A percentile compares a stretch with the other conserved stretches of the same genome.
Evolutionary conservation across 345 rosid genomes (phyloP).

Genomic region (Gossypium bickii): DNA sequence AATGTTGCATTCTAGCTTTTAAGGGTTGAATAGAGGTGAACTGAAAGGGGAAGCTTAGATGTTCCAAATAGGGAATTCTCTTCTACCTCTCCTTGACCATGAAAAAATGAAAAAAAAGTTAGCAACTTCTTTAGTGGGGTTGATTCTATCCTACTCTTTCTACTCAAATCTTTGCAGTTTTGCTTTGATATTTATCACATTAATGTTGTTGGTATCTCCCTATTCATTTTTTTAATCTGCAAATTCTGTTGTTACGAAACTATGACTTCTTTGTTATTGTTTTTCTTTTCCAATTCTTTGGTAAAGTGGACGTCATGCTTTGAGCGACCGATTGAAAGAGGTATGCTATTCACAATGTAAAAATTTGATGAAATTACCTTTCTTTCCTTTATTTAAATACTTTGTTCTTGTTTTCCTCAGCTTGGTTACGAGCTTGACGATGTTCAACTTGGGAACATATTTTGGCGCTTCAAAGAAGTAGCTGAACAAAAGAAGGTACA

Average conservation of each 20-base stretch:
- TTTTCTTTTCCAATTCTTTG: constrained; percentile 17
- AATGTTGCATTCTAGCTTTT: too few species aligned
- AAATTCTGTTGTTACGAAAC: background rate
- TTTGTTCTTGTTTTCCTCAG: constrained; percentile 35
- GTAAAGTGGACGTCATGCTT: constrained; percentile 89
- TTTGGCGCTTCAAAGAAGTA: constrained; percentile 87
- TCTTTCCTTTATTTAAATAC: constrained; percentile 2
- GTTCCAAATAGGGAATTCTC: too few species aligned
- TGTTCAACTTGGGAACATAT: constrained; percentile 62
- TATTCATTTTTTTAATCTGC: background rate
- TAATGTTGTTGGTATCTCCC: background rate
- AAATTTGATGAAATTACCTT: background rate
- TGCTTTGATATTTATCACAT: background rate
- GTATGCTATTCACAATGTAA: constrained; percentile 31
- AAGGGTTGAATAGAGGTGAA: too few species aligned
- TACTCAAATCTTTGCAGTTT: too few species aligned
- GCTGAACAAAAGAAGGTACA: constrained; percentile 89
- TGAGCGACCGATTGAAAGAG: constrained; percentile 71
- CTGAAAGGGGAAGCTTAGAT: too few species aligned
- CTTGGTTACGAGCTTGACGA: constrained; percentile 81
- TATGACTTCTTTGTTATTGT: background rate
- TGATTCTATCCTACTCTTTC: too few species aligned
- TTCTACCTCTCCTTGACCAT: background rate
- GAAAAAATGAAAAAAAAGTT: too few species aligned
- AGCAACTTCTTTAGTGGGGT: background rate